Base-by-base conservation (phyloP, 192 early-diverging fungal genomes). In the Dimargaris xerosporica region DNA sequence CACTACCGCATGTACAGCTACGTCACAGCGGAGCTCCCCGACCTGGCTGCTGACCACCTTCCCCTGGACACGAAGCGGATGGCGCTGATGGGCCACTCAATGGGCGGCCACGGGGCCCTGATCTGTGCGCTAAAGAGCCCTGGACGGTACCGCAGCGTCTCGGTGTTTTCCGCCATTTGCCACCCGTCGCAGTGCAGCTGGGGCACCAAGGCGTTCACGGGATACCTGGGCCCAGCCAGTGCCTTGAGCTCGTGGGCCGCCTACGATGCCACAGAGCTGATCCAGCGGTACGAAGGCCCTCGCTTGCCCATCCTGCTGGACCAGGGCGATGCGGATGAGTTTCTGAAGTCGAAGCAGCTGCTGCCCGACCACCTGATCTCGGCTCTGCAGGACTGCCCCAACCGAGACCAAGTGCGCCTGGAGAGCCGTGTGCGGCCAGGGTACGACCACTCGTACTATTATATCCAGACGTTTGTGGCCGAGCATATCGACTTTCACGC, bases 51-150 rank as follows among this genome's bases (percentile, higher is more conserved):
- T 23, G 62, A 72, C 42, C 67, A 71, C 63, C 70, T 90, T 19
- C 75, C 78, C 11, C 78, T 91, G 67, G 83, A 87, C 64, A 66
- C 39, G 25, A 65, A 68, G 19, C 81, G 81, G 54, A 69, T 84
- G 15, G 83, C 83, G 3, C 68, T 89, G 43, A 83, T 79, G 64
- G 84, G 86, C 3, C 84, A 86, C 65, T 85, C 83, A 6, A 86
- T 88, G 85, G 92, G 92, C 29, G 92, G 92, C 25, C 92, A 95
- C 69, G 92, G 92, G 54, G 92, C 92, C 15, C 75, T 95, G 26
- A 70, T 85, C 13, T 75, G 83, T 29, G 83, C 80, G 11, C 65
- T 95, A 52, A 85, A 84, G 70, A 89, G 89, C 62, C 79, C 80
- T 7, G 73, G 68, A n/a, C 61, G 74, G 43, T 94, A 82, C 76